Evolutionary conservation across 306 rosid species (phyloP).

Genomic region (Quercus parvula): DNA sequence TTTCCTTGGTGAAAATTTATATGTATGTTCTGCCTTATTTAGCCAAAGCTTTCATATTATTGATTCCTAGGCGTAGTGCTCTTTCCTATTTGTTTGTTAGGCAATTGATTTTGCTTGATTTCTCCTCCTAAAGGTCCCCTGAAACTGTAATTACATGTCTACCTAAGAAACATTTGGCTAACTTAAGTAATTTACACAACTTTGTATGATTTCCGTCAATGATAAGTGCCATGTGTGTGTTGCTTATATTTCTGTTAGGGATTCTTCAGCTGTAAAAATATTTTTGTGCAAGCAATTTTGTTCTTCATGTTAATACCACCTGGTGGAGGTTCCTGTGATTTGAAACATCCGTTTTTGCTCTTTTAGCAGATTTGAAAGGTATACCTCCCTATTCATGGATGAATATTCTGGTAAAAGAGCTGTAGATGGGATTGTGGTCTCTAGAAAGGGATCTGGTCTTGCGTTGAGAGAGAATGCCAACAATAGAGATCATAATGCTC

Average conservation of each 20-base stretch:
- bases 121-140: neutral
- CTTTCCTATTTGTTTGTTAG: neutral
- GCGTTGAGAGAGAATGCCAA: conserved; percentile 67
- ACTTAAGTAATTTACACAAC: neutral
- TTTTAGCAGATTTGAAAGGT: conserved; percentile 51
- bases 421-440: conserved; percentile 48
- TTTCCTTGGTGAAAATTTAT: neutral
- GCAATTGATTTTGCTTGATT: neutral
- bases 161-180: neutral
- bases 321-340: neutral
- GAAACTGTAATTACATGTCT: neutral
- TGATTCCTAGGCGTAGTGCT: too few species aligned
- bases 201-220: neutral
- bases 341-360: neutral
- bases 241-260: neutral
- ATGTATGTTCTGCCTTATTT: neutral
- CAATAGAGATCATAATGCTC: conserved; percentile 60
- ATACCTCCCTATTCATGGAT: conserved; percentile 51
- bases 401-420: conserved; percentile 80
- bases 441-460: conserved; percentile 64
- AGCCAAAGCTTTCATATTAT: too few species aligned
- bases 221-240: neutral
- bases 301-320: neutral
- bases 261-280: neutral
- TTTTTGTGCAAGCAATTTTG: neutral